phyloP scores from a whole-genome alignment of 2,329 filamentous ascomycete species.

The Thermothelomyces thermophilus region DNA sequence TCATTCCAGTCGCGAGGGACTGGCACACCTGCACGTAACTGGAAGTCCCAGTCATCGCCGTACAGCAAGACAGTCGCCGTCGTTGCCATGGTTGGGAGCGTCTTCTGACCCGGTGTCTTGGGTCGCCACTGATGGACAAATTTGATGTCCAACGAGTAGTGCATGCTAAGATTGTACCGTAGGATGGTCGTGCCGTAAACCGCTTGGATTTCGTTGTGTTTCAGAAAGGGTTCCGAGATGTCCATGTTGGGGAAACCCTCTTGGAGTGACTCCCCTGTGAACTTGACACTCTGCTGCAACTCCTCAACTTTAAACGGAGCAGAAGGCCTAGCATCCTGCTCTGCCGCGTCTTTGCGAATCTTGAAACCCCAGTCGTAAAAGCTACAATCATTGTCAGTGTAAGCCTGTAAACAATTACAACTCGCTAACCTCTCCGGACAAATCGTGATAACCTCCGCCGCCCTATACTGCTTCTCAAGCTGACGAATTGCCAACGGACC shows the following conservation, averaged over 20 bases:
- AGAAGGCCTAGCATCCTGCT: conserved; percentile 9
- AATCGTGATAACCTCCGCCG: conserved; percentile 26
- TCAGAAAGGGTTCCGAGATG: conserved; percentile 14
- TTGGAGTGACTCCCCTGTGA: conserved; percentile 18
- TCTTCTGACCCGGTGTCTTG: background rate
- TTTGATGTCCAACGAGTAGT: conserved; percentile 31
- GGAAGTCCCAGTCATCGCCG: conserved; percentile 29
- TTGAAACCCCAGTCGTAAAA: conserved; percentile 35
- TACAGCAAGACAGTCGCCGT: conserved; percentile 26
- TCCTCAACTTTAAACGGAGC: conserved; percentile 22
- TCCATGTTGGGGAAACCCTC: conserved; percentile 27
- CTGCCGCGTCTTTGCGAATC: conserved; percentile 24
- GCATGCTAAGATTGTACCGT: conserved; percentile 27
- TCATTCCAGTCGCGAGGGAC: conserved; percentile 16
- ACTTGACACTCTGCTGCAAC: conserved; percentile 24
- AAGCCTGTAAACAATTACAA: conserved; percentile 6
- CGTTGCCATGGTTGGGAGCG: background rate
- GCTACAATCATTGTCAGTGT: conserved; percentile 21
- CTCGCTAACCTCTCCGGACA: conserved; percentile 30
- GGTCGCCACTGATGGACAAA: conserved; percentile 30
- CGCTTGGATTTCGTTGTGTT: conserved; percentile 24
- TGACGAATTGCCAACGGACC: conserved; percentile 11
- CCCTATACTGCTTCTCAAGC: conserved; percentile 15
- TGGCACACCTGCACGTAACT: conserved; percentile 6
- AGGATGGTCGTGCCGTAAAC: conserved; percentile 31